Conservation (phyloP, 2,329 filamentous ascomycete genomes). For the Dactylonectria macrodidyma region DNA sequence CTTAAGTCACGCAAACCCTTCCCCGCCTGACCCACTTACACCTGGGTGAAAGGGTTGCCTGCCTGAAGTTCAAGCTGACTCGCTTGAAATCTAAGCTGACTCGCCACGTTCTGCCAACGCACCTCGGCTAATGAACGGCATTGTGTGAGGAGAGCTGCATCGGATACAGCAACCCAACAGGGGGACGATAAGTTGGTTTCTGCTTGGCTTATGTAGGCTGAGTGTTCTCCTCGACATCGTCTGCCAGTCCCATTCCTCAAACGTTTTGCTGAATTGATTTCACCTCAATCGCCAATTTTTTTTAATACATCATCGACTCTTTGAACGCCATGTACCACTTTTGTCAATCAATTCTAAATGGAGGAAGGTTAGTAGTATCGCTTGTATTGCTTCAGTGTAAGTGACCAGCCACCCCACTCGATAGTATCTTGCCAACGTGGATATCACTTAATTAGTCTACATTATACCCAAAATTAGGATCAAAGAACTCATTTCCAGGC, state of each 20-base stretch:
- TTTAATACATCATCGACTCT: background rate
- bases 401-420: background rate
- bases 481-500: background rate
- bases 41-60: no score
- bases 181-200: background rate
- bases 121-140: background rate
- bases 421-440: background rate
- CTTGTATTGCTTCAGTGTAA: background rate
- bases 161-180: background rate
- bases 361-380: background rate
- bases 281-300: no score
- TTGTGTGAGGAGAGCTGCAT: background rate
- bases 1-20: no score
- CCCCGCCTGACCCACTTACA: no score
- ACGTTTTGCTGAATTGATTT: no score
- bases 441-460: background rate
- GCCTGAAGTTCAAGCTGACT: no score
- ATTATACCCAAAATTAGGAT: constrained; percentile 9
- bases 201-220: background rate
- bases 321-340: background rate
- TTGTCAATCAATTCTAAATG: background rate
- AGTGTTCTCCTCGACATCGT: background rate
- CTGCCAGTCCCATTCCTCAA: background rate
- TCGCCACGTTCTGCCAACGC: background rate
- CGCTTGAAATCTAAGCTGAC: background rate